Percentiles rank a stretch among this genome's conserved stretches.
Conservation (phyloP, 495 filamentous ascomycete genomes). For the Neurospora tetraspora region DNA sequence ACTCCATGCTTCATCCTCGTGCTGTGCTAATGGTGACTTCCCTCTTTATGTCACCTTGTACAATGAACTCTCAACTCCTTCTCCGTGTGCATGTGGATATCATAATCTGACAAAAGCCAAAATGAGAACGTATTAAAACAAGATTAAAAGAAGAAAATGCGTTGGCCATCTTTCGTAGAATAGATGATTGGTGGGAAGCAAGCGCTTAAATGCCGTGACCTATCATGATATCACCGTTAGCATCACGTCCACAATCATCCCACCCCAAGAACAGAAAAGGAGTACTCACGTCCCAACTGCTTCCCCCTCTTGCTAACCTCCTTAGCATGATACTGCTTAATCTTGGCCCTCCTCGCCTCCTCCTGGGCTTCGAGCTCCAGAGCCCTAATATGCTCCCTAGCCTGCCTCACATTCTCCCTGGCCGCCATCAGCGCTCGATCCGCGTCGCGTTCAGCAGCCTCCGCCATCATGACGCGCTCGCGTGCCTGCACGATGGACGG, state of each 20-base stretch:
- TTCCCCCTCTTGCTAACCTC: conserved; percentile 55
- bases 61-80: neutral
- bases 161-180: neutral
- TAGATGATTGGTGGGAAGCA: neutral
- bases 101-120: neutral
- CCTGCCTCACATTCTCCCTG: conserved; percentile 46
- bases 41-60: neutral
- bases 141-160: neutral
- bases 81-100: neutral
- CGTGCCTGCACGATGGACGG: conserved; percentile 47
- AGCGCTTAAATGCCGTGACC: neutral
- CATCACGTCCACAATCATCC: neutral
- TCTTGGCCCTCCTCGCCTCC: conserved; percentile 48
- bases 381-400: conserved; percentile 50
- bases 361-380: conserved; percentile 55
- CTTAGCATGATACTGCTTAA: conserved; percentile 56
- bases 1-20: neutral
- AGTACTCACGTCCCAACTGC: conserved; percentile 50
- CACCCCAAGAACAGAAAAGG: neutral
- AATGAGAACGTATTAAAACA: neutral
- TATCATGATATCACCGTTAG: neutral
- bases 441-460: conserved; percentile 51
- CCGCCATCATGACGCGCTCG: conserved; percentile 47
- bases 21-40: neutral
- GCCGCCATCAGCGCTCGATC: conserved; percentile 50